These are phyloP conservation scores for Schrenkiella parvula DNA, from an alignment of 345 rosid species.

Conservation along the genomic window DNA sequence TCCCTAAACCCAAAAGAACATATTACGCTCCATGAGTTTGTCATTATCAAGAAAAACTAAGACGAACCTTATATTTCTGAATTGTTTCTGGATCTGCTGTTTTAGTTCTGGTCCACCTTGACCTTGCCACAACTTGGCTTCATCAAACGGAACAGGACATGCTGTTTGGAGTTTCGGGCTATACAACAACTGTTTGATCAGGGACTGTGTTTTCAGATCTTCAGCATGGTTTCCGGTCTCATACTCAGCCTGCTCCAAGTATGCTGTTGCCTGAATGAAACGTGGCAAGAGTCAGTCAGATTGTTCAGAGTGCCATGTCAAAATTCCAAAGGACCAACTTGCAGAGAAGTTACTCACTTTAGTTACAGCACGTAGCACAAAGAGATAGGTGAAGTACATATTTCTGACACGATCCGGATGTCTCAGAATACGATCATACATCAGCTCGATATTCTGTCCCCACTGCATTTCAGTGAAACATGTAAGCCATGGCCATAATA, in stretches of 20 bases:
- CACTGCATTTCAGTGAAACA: constrained; percentile 48
- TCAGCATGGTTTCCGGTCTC: constrained; percentile 79
- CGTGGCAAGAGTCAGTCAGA: background rate
- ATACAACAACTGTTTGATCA: constrained; percentile 71
- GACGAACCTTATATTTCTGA: constrained; percentile 79
- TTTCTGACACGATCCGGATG: constrained; percentile 85
- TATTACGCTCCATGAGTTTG: background rate
- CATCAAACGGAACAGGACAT: constrained; percentile 95
- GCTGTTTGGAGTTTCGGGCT: constrained; percentile 84
- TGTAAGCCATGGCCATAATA: background rate
- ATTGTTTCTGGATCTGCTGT: constrained; percentile 75
- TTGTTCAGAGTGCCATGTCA: background rate
- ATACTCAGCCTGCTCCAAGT: constrained; percentile 95
- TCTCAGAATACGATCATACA: constrained; percentile 80
- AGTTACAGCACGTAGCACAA: constrained; percentile 89
- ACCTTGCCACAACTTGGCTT: constrained; percentile 97
- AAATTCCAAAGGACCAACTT: background rate
- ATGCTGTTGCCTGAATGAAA: constrained; percentile 62
- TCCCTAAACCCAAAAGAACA: too few species aligned
- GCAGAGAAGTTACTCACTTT: constrained; percentile 53
- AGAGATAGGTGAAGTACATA: constrained; percentile 89
- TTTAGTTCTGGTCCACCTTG: constrained; percentile 89
- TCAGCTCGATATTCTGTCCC: constrained; percentile 86
- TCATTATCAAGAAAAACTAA: background rate
- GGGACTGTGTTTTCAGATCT: constrained; percentile 78